Percentiles rank a stretch among this genome's conserved stretches.
phyloP scores from a whole-genome alignment of 1,284 basidiomycete genomes.

The Mycena citricolor region DNA sequence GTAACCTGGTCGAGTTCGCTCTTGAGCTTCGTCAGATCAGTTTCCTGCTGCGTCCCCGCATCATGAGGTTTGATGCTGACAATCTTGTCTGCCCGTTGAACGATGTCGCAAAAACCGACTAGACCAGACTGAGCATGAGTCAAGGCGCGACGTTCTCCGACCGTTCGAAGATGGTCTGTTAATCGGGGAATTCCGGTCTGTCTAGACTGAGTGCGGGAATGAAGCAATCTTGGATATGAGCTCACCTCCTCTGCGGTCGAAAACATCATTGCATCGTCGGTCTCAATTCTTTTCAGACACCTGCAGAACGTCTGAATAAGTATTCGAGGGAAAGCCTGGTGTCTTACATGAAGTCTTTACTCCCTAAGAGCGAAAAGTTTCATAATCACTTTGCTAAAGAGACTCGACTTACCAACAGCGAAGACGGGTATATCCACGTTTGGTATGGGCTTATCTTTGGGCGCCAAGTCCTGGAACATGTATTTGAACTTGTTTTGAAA shows the following conservation, averaged over 20 bases:
- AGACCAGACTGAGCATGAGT: constrained; percentile 4
- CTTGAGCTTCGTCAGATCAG: no score
- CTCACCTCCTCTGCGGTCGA: constrained; percentile 11
- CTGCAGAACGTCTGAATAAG: no score
- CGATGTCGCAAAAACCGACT: constrained; percentile 4
- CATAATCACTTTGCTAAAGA: no score
- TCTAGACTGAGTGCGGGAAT: neutral
- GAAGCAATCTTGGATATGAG: neutral
- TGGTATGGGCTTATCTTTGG: constrained; percentile 1
- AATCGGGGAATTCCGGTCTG: constrained; percentile 18
- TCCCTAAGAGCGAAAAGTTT: no score
- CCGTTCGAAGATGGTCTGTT: constrained; percentile 6
- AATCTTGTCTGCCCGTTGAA: constrained; percentile 1
- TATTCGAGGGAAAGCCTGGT: no score
- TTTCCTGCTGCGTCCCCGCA: no score
- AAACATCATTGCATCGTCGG: constrained; percentile 4
- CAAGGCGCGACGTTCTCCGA: constrained; percentile 15
- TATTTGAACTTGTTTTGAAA: constrained; percentile 7
- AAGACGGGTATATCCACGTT: constrained; percentile 18
- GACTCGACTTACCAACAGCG: constrained; percentile 7
- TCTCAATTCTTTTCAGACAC: constrained; percentile 3
- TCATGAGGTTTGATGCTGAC: no score
- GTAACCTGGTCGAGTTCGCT: no score
- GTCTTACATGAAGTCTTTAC: no score
- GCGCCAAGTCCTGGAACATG: constrained; percentile 11